Conservation (phyloP, 768 basidiomycete species). For the Leucogyrophana mollusca region DNA sequence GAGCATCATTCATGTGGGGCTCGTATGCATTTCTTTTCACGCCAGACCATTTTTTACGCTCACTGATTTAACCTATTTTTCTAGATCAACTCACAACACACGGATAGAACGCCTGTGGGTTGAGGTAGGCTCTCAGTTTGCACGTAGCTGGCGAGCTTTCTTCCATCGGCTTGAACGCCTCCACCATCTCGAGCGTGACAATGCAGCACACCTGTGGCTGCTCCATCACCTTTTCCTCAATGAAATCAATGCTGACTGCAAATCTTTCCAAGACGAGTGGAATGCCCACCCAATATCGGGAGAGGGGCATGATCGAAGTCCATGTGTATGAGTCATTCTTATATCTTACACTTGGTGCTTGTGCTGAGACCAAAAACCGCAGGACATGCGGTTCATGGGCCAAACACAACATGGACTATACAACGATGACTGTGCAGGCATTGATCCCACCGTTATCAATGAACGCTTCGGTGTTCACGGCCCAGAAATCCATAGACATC, state of each 20-base stretch:
- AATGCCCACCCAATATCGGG: conserved; percentile 16
- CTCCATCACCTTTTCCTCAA: conserved; percentile 14
- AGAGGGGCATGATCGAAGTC: conserved; percentile 9
- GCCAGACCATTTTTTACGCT: not conserved
- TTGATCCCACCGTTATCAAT: conserved; percentile 13
- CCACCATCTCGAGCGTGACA: conserved; percentile 16
- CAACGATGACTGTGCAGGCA: not conserved
- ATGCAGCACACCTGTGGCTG: conserved; percentile 14
- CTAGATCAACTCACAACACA: conserved; percentile 24
- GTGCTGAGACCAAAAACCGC: not conserved
- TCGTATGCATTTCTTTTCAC: conserved; percentile 9
- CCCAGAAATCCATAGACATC: not conserved
- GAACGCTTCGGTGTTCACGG: conserved; percentile 11
- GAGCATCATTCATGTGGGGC: conserved; percentile 29
- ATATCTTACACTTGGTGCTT: not conserved
- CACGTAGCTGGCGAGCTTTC: conserved; percentile 19
- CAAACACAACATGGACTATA: conserved; percentile 2
- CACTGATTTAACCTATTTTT: not conserved
- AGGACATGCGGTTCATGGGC: conserved; percentile 8
- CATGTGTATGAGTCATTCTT: conserved; percentile 8
- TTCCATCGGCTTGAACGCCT: conserved; percentile 18
- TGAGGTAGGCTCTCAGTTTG: conserved; percentile 24
- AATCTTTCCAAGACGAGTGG: conserved; percentile 13
- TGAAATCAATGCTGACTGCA: conserved; percentile 14
- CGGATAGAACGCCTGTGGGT: conserved; percentile 26